Evolutionary conservation across 2,329 filamentous ascomycete genomes (phyloP), one percentile per base, ranked within the genome.

Genomic region (Fusarium pseudoanthophilum): DNA sequence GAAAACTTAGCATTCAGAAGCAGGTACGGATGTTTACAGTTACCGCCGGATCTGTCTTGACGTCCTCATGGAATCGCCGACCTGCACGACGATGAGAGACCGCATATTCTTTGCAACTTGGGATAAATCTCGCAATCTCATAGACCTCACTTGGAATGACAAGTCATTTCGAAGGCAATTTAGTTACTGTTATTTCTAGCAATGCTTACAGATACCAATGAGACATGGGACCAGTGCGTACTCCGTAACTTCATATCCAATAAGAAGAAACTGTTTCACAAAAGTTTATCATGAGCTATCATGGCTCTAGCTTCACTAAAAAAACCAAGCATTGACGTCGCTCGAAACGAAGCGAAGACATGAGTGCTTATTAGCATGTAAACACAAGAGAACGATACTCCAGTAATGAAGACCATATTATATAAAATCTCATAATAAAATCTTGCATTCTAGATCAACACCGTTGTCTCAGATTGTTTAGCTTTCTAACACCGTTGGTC

Each of bases 1-100:
- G 30, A 58, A 58, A 49, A 58, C 51, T 28, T 28, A 37, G 32
- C 34, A 51, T 46, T 49, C 55, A 58, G n/a, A 58, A 51, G 55
- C 32, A 49, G 32, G 78, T 26, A 52, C 49, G n/a, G 32, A 52
- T 52, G 15, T n/a, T 40, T 40, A 36, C 32, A 52, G 32, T 79
- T 80, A 79, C 36, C 28, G 15, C 34, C 30, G 16, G 53, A 69
- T 75, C 70, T 73, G 30, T 24, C 55, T 58, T 37, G 24, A 36
- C 32, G 18, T 36, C 30, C 55, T 58, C 26, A 45, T n/a, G 39
- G 28, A 34, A 24, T 32, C 53, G 46, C 30, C 9, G 9, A 36
- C 28, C 24, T 57, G n/a, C n/a, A 48, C 39, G n/a, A 14, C 7
- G 26, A 34, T 46, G 28, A 48, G 5, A 21, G 39, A 20, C 21